Percentiles rank a stretch among this genome's conserved stretches.
Conservation (phyloP, 2,329 filamentous ascomycete species). For the Mycosphaerella arachidis region DNA sequence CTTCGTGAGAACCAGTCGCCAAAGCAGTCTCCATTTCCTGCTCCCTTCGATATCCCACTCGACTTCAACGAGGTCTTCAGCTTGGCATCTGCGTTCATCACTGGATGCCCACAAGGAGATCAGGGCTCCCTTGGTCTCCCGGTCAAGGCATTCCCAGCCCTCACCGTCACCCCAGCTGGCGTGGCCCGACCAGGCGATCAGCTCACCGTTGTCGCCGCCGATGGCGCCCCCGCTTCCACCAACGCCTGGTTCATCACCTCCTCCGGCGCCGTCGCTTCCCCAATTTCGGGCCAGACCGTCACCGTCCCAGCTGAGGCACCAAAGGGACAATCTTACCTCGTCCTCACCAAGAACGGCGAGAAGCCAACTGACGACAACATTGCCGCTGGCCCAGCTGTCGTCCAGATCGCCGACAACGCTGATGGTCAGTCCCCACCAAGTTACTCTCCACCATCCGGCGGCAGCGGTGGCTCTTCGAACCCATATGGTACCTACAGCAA, state of each 20-base stretch:
- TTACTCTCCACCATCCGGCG: slow-evolving; percentile 10
- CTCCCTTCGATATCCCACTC: slow-evolving; percentile 53
- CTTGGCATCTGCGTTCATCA: slow-evolving; percentile 60
- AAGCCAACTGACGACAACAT: slow-evolving; percentile 27
- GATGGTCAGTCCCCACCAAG: background rate
- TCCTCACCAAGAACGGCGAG: slow-evolving; percentile 21
- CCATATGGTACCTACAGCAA: background rate
- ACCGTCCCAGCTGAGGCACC: slow-evolving; percentile 19
- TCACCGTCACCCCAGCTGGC: slow-evolving; percentile 15
- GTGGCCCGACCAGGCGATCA: slow-evolving; percentile 19
- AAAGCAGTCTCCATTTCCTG: slow-evolving; percentile 48
- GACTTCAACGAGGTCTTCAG: slow-evolving; percentile 58
- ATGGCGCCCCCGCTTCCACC: slow-evolving; percentile 17
- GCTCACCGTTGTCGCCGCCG: slow-evolving; percentile 21
- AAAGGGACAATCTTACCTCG: slow-evolving; percentile 25
- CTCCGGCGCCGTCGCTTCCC: slow-evolving; percentile 21
- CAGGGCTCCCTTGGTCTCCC: slow-evolving; percentile 40
- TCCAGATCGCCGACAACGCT: slow-evolving; percentile 18
- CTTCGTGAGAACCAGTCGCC: slow-evolving; percentile 38
- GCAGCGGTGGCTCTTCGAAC: background rate
- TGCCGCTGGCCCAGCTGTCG: slow-evolving; percentile 28
- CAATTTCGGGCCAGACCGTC: slow-evolving; percentile 20
- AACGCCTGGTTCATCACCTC: slow-evolving; percentile 25
- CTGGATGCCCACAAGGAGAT: slow-evolving; percentile 49
- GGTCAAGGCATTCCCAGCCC: slow-evolving; percentile 45